These are phyloP conservation scores for Marasmius fiardii DNA, from an alignment of 1,284 basidiomycete species.

Conservation along the genomic window DNA sequence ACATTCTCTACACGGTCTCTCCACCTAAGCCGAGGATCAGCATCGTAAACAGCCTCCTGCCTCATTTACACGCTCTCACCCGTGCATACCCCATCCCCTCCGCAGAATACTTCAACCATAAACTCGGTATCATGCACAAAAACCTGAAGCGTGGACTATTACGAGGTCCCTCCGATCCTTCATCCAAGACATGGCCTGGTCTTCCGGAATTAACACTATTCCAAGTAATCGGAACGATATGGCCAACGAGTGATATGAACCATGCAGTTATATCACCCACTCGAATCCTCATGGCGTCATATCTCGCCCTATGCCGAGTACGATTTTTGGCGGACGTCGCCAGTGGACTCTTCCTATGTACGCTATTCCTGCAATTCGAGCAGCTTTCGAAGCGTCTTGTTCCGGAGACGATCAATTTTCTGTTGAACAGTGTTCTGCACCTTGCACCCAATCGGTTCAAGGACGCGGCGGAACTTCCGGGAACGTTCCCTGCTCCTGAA, in stretches of 20 bases:
- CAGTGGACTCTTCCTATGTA: constrained; percentile 88
- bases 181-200: constrained; percentile 87
- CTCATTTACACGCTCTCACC: constrained; percentile 80
- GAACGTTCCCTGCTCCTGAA: constrained; percentile 72
- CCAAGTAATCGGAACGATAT: constrained; percentile 77
- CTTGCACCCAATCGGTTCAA: constrained; percentile 65
- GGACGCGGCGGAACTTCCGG: constrained; percentile 49
- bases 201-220: constrained; percentile 81
- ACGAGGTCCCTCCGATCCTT: constrained; percentile 59
- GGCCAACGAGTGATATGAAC: constrained; percentile 94
- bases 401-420: constrained; percentile 88
- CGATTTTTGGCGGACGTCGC: constrained; percentile 74
- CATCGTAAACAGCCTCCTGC: constrained; percentile 69
- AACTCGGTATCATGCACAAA: constrained; percentile 91
- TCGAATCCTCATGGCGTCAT: constrained; percentile 87
- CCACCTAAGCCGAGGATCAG: constrained; percentile 58
- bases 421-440: constrained; percentile 68
- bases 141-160: constrained; percentile 87
- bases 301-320: constrained; percentile 83
- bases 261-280: constrained; percentile 89
- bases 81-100: constrained; percentile 80
- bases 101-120: constrained; percentile 79
- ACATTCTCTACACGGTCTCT: constrained; percentile 77
- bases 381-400: constrained; percentile 81
- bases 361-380: constrained; percentile 84